phyloP scores from a whole-genome alignment of 208 protist species.

The Crithidia mellificae region DNA sequence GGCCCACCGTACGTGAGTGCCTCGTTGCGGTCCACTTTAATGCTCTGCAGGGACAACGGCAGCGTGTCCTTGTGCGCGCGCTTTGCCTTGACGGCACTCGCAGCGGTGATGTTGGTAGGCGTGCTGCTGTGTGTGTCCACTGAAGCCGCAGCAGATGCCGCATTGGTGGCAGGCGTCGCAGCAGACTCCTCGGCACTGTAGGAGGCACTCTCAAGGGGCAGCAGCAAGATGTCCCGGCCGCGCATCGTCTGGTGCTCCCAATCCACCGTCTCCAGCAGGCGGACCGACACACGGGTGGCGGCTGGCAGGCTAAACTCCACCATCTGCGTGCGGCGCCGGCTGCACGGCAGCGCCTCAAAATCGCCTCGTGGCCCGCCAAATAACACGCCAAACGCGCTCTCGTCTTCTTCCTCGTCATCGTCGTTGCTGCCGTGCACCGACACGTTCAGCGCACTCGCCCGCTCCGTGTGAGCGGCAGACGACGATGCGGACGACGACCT shows the following conservation, averaged over 20 bases:
- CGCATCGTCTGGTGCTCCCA: slow-evolving; percentile 11
- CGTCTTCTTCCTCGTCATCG: slow-evolving; percentile 8
- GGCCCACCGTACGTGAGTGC: slow-evolving; percentile 26
- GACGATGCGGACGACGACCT: slow-evolving; percentile 4
- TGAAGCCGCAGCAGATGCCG: background rate
- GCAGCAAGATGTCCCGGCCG: slow-evolving; percentile 20
- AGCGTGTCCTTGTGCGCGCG: background rate
- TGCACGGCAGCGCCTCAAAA: slow-evolving; percentile 30
- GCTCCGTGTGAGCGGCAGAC: background rate
- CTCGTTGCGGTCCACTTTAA: slow-evolving; percentile 1
- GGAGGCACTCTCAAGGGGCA: slow-evolving; percentile 30
- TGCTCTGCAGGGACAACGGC: slow-evolving; percentile 20
- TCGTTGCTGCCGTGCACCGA: slow-evolving; percentile 11
- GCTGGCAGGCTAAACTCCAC: slow-evolving; percentile 22
- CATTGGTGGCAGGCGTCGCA: background rate
- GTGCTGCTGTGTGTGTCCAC: background rate
- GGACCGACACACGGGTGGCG: slow-evolving; percentile 32
- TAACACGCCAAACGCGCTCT: background rate
- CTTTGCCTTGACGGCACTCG: background rate
- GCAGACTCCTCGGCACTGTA: slow-evolving; percentile 6
- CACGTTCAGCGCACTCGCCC: slow-evolving; percentile 20
- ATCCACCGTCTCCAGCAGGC: slow-evolving; percentile 4
- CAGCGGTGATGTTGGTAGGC: background rate
- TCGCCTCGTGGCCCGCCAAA: slow-evolving; percentile 1
- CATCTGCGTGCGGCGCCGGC: slow-evolving; percentile 27